Evolutionary conservation across 208 protist species (phyloP).

Genomic region (Trichomonas gallinae): DNA sequence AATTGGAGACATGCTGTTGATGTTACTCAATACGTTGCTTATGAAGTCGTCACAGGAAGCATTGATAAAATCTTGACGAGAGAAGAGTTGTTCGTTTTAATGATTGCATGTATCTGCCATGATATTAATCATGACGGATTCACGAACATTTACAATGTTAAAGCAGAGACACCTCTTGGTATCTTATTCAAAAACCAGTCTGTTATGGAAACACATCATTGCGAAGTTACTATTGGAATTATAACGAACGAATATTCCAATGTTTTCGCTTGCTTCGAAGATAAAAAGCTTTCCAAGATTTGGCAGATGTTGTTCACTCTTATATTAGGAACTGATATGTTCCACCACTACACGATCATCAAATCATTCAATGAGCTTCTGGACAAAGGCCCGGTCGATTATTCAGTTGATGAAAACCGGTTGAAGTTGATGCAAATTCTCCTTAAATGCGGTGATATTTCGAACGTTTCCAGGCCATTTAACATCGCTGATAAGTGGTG

Average conservation of each 20-base stretch:
- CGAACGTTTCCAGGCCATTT: not conserved
- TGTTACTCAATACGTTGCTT: slow-evolving; percentile 47
- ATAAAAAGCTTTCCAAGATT: slow-evolving; percentile 29
- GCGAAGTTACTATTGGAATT: slow-evolving; percentile 28
- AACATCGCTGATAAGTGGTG: not conserved
- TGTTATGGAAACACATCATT: slow-evolving; percentile 52
- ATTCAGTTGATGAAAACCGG: not conserved
- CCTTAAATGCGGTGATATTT: not conserved
- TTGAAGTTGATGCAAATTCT: not conserved
- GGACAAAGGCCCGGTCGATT: not conserved
- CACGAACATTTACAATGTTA: slow-evolving; percentile 82
- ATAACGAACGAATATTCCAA: slow-evolving; percentile 29
- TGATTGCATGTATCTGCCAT: slow-evolving; percentile 71
- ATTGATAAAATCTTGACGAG: slow-evolving; percentile 47
- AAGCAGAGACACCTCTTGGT: slow-evolving; percentile 63
- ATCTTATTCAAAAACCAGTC: slow-evolving; percentile 51
- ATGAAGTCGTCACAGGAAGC: slow-evolving; percentile 31
- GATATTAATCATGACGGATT: slow-evolving; percentile 84
- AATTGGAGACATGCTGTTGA: slow-evolving; percentile 53
- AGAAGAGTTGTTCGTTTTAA: slow-evolving; percentile 61
- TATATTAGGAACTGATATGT: slow-evolving; percentile 50
- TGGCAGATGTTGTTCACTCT: slow-evolving; percentile 33
- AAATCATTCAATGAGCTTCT: not conserved
- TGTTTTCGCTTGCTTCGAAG: slow-evolving; percentile 29
- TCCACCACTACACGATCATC: slow-evolving; percentile 36